Percentiles rank a stretch among this genome's conserved stretches.
phyloP scores from a whole-genome alignment of 805 yeast genomes.

The Cyberlindnera maritima region DNA sequence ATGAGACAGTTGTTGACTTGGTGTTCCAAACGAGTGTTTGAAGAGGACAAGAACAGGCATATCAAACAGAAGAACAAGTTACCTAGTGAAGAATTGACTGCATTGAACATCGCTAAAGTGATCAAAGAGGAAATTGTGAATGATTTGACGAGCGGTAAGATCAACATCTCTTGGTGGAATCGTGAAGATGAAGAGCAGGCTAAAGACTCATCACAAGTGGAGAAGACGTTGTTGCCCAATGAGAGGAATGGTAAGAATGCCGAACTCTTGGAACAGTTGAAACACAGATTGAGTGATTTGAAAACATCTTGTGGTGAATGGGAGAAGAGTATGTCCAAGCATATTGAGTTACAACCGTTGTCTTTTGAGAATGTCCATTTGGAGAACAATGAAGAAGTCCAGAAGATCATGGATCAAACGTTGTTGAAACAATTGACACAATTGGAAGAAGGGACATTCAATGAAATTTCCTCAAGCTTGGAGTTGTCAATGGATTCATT shows the following conservation, averaged over 20 bases:
- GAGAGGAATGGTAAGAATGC: conserved; percentile 54
- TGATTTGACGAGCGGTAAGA: conserved; percentile 56
- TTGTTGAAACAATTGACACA: conserved; percentile 16
- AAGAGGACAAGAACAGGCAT: conserved; percentile 28
- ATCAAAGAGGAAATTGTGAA: conserved; percentile 61
- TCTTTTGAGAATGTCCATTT: conserved; percentile 11
- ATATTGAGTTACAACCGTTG: conserved; percentile 15
- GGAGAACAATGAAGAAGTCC: conserved; percentile 23
- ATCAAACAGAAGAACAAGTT: conserved; percentile 25
- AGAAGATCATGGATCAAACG: conserved; percentile 21
- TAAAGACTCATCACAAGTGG: conserved; percentile 24
- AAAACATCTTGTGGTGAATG: conserved; percentile 47
- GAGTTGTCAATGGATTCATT: conserved; percentile 24
- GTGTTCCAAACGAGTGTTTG: conserved; percentile 53
- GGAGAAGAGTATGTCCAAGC: conserved; percentile 29
- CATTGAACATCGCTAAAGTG: conserved; percentile 52
- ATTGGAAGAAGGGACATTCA: conserved; percentile 13
- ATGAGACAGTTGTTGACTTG: conserved; percentile 69
- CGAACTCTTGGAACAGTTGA: conserved; percentile 45
- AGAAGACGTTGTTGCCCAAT: conserved; percentile 47
- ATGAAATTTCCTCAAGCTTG: conserved; percentile 15
- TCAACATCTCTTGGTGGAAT: conserved; percentile 70
- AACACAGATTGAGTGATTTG: conserved; percentile 41
- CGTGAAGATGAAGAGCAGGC: conserved; percentile 27
- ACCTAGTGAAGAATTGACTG: conserved; percentile 39